These are phyloP conservation scores for Immersiella caudata DNA, from an alignment of 495 filamentous ascomycete genomes.

Conservation along the genomic window DNA sequence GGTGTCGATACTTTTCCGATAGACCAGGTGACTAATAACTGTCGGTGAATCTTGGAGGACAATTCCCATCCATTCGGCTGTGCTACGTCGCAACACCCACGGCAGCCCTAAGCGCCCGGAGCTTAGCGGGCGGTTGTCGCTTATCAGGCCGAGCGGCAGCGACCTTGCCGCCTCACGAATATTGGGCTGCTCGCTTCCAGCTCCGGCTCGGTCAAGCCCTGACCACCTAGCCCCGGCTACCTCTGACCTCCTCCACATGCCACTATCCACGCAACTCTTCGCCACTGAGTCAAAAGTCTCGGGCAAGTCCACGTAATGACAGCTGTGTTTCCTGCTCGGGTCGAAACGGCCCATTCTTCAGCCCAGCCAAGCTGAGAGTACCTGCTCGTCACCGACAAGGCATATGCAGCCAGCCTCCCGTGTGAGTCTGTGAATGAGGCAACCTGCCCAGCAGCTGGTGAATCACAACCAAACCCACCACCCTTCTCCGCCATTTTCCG, in stretches of 20 bases:
- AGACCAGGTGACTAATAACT: not conserved
- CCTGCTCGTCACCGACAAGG: not conserved
- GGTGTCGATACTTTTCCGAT: not conserved
- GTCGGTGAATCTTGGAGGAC: not conserved
- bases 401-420: not conserved
- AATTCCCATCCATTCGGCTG: not conserved
- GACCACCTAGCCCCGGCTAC: not conserved
- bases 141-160: not conserved
- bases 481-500: not conserved
- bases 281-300: not conserved
- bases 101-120: not conserved
- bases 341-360: not conserved
- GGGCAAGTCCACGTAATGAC: not conserved
- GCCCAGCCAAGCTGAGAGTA: not conserved
- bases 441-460: not conserved
- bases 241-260: not conserved
- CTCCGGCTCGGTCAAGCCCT: no score
- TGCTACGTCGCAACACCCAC: not conserved
- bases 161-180: not conserved
- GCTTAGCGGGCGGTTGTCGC: not conserved
- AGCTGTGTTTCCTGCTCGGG: not conserved
- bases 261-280: not conserved
- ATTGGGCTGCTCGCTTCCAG: not conserved
- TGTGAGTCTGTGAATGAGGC: no score
- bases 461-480: not conserved